Conservation (phyloP, 148 eudicot genomes). For the Selenicereus undatus region DNA sequence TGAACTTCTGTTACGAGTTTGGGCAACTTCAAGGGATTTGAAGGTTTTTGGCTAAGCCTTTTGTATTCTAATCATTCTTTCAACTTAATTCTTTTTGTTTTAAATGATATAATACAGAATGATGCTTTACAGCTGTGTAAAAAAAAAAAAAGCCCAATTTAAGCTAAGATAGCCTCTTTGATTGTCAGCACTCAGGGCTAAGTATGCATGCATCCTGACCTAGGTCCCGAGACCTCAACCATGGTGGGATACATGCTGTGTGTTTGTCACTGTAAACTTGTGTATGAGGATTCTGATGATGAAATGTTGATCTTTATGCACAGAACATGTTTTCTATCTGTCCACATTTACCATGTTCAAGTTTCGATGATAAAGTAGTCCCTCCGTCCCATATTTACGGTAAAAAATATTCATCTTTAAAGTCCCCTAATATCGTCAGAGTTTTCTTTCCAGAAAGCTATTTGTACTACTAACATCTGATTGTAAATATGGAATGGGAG, state of each 20-base stretch:
- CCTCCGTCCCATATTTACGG: too few species aligned
- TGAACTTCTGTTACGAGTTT: slow-evolving; percentile 86
- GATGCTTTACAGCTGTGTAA: neutral
- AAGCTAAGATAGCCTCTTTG: neutral
- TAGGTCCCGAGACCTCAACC: neutral
- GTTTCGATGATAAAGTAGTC: too few species aligned
- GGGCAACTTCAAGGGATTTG: slow-evolving; percentile 89
- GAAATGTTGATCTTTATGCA: neutral
- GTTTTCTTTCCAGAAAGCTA: too few species aligned
- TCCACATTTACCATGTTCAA: too few species aligned
- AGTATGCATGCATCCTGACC: neutral
- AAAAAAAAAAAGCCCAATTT: neutral
- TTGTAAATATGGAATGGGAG: too few species aligned
- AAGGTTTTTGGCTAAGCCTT: slow-evolving; percentile 47
- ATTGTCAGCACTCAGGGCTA: neutral
- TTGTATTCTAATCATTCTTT: neutral
- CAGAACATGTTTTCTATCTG: too few species aligned
- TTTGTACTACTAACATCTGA: too few species aligned
- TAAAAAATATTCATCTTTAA: too few species aligned
- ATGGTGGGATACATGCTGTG: neutral
- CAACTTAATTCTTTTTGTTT: neutral
- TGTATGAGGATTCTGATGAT: neutral
- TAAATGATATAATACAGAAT: neutral
- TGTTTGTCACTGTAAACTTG: neutral
- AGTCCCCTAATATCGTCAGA: too few species aligned